Percentiles rank a stretch among this genome's conserved stretches.
These are phyloP conservation scores for Evernia prunastri DNA, from an alignment of 495 filamentous ascomycete genomes.

Conservation along the genomic window DNA sequence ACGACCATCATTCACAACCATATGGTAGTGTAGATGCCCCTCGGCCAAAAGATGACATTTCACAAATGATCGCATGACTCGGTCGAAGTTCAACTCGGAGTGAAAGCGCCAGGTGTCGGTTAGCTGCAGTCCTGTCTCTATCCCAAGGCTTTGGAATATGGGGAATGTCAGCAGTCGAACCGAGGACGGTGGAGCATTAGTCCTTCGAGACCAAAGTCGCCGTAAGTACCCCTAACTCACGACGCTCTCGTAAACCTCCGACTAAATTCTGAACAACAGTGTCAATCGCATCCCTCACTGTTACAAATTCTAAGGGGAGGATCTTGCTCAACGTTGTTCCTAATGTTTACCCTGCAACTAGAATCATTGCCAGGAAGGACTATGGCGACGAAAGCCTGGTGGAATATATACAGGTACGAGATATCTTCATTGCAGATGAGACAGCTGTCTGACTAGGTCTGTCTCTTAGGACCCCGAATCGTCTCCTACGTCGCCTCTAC, in stretches of 20 bases:
- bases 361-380: conserved; percentile 70
- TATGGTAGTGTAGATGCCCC: too few relatives aligned
- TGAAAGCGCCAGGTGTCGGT: conserved; percentile 1
- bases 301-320: conserved; percentile 70
- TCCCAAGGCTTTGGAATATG: conserved; percentile 46
- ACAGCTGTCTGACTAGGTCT: not conserved
- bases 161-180: conserved; percentile 87
- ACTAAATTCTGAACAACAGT: conserved; percentile 45
- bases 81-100: not conserved
- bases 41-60: not conserved
- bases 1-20: not conserved
- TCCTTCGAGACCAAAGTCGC: conserved; percentile 83
- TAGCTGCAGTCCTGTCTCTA: not conserved
- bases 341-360: conserved; percentile 81
- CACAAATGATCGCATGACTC: not conserved
- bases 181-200: conserved; percentile 77
- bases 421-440: not conserved
- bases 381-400: conserved; percentile 65
- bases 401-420: conserved; percentile 82
- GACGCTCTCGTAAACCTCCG: not conserved
- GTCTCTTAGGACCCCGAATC: conserved; percentile 68
- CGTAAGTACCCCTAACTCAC: conserved; percentile 46
- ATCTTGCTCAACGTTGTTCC: conserved; percentile 71
- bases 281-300: conserved; percentile 70
- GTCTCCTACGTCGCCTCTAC: conserved; percentile 45